These are phyloP conservation scores for Leishmania mexicana DNA, from an alignment of 208 protist genomes.

Conservation along the genomic window DNA sequence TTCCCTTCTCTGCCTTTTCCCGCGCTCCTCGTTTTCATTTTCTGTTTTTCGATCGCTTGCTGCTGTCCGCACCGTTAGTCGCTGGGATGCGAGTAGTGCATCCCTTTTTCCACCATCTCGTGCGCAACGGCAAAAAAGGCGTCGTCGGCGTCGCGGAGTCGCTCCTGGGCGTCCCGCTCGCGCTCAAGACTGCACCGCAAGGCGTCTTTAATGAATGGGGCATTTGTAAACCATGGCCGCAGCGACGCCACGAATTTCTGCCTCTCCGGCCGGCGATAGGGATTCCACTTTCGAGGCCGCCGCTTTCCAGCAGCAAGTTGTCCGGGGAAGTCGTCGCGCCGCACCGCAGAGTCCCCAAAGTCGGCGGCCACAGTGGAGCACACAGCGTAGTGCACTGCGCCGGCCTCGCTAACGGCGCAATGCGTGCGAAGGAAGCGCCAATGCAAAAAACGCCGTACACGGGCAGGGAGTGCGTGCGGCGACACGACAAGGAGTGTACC, in stretches of 20 bases:
- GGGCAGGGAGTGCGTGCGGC: slow-evolving; percentile 13
- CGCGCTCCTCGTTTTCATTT: not conserved
- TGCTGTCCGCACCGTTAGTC: slow-evolving; percentile 30
- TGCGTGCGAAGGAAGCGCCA: slow-evolving; percentile 28
- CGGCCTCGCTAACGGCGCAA: not conserved
- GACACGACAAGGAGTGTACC: slow-evolving; percentile 19
- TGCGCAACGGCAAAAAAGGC: slow-evolving; percentile 63
- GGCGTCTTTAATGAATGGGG: slow-evolving; percentile 39
- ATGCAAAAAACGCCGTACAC: slow-evolving; percentile 22
- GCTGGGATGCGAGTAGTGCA: slow-evolving; percentile 45
- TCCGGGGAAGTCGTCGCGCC: slow-evolving; percentile 42
- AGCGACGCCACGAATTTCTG: slow-evolving; percentile 39
- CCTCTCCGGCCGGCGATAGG: slow-evolving; percentile 32
- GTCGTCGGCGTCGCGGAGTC: slow-evolving; percentile 45
- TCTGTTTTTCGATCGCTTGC: not conserved
- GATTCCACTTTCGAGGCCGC: slow-evolving; percentile 54
- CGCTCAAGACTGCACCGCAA: slow-evolving; percentile 27
- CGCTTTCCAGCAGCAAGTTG: slow-evolving; percentile 20
- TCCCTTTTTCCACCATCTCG: slow-evolving; percentile 65
- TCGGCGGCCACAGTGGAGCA: slow-evolving; percentile 31
- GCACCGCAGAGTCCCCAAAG: slow-evolving; percentile 15
- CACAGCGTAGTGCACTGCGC: slow-evolving; percentile 21
- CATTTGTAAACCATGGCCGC: slow-evolving; percentile 57
- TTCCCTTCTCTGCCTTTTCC: not conserved
- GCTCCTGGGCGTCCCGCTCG: slow-evolving; percentile 32